Conservation (phyloP, 2,329 filamentous ascomycete genomes). For the Coniochaeta sp. region DNA sequence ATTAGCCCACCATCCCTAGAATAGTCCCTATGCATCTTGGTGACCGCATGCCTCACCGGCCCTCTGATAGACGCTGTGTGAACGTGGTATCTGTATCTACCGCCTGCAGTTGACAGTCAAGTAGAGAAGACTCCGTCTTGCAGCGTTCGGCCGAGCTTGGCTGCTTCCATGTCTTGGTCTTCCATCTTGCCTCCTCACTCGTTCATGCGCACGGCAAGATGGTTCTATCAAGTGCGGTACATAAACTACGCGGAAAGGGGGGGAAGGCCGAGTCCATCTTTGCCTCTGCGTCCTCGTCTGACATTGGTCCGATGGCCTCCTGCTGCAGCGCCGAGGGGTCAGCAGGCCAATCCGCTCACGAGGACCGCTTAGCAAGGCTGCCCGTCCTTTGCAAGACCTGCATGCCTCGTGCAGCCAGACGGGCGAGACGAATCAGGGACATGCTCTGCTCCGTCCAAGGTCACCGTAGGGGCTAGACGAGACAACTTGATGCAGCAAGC, state of each 20-base stretch:
- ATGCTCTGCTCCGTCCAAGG: not conserved
- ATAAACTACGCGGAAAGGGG: not conserved
- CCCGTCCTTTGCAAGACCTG: constrained; percentile 7
- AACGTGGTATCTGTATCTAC: too few species aligned
- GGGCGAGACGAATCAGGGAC: constrained; percentile 9
- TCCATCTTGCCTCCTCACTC: too few species aligned
- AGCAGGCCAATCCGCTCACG: constrained; percentile 13
- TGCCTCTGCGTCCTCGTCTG: not conserved
- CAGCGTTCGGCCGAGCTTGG: not conserved
- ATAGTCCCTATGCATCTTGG: too few species aligned
- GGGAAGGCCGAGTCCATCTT: not conserved
- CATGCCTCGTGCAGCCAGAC: constrained; percentile 5
- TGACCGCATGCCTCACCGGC: too few species aligned
- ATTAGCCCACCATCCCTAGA: too few species aligned
- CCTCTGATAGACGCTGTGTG: too few species aligned
- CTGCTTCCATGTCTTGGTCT: not conserved
- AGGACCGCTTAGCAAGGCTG: constrained; percentile 5
- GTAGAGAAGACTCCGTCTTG: too few species aligned
- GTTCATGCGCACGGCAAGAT: not conserved
- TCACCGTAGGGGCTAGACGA: not conserved
- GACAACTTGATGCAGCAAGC: not conserved
- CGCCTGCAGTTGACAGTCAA: too few species aligned
- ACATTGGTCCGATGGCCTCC: constrained; percentile 1
- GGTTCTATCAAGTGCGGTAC: not conserved
- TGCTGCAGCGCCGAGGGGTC: constrained; percentile 8